Base-by-base conservation (phyloP, 2,329 filamentous ascomycete genomes). In the Xylariaceae sp. region DNA sequence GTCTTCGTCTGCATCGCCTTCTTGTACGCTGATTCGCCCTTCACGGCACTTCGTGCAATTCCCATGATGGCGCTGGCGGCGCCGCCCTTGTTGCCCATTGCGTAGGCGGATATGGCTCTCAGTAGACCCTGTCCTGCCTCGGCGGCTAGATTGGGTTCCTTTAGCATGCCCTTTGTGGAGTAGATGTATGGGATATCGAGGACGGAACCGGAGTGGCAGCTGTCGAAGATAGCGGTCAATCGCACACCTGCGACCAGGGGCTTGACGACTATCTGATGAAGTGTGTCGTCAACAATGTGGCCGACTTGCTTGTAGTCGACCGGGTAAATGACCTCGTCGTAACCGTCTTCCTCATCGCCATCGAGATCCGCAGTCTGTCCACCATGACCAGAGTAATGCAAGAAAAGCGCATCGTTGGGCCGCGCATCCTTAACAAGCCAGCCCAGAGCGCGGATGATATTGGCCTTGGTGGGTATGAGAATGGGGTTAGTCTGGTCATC, bases 21-120 rank as follows among this genome's bases (percentile, higher is more conserved):
- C 76, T 92, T 84, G 74, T 92, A 88, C 5, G 88, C 87, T n/a
- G 91, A 87, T 59, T 94, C 82, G 67, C 93, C 92, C 57, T 78
- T 85, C 13, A 89, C 88, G 9, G 90, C 92, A 74, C 94, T 95
- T 79, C 96, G 97, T 78, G 96, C 86, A 70, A 97, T 85, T 51
- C 87, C 86, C 72, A 93, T 83, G 34, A 94, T 85, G 56, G 88
- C 89, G 62, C 82, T 90, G 59, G 91, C 86, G 75, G 96, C 92
- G 65, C 91, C 86, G 62, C 87, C 84, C 64, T 96, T 81, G 73
- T 97, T 92, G 67, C 92, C 92, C 62, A 78, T 75, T 63, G 78
- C 79, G 68, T 84, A 85, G 11, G 82, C 81, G 4, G 82, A 81
- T 53, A 87, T 79, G 48, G 80, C 84, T 60, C 80, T 76, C 7